Percentiles rank a stretch among this genome's conserved stretches.
Evolutionary conservation across 768 basidiomycete genomes (phyloP).

Genomic region (Pisolithus orientalis): DNA sequence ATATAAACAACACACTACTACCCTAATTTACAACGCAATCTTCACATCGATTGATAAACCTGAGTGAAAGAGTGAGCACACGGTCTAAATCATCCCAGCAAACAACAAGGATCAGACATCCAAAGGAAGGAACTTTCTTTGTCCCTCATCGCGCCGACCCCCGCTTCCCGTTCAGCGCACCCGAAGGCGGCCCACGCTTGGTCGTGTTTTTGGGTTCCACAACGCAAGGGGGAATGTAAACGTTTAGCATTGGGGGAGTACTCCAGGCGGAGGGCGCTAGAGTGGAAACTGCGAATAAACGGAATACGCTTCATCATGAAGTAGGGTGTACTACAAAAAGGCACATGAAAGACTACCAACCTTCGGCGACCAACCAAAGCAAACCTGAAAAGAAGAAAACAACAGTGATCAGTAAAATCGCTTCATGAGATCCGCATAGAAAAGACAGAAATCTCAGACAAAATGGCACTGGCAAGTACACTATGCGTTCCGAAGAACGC

Average conservation of each 20-base stretch:
- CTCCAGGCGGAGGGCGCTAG: conserved; percentile 60
- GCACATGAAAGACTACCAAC: conserved; percentile 20
- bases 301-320: conserved; percentile 50
- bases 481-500: conserved; percentile 55
- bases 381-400: not conserved
- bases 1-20: too few species aligned
- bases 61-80: conserved; percentile 3
- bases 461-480: conserved; percentile 90
- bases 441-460: conserved; percentile 45
- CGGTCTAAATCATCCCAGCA: conserved; percentile 15
- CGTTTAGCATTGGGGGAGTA: conserved; percentile 70
- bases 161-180: conserved; percentile 72
- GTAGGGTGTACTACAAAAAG: conserved; percentile 14
- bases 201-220: conserved; percentile 65
- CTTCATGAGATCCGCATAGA: not conserved
- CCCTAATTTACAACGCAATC: too few species aligned
- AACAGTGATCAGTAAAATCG: conserved; percentile 10
- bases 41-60: too few species aligned
- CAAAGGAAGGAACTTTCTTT: conserved; percentile 72
- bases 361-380: not conserved
- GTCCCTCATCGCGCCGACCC: conserved; percentile 69
- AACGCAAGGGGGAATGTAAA: conserved; percentile 61
- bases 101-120: conserved; percentile 63
- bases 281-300: conserved; percentile 88
- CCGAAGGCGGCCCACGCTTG: conserved; percentile 57